phyloP scores from a whole-genome alignment of 176 grass and related monocot species.

The Oropetium thomaeum region DNA sequence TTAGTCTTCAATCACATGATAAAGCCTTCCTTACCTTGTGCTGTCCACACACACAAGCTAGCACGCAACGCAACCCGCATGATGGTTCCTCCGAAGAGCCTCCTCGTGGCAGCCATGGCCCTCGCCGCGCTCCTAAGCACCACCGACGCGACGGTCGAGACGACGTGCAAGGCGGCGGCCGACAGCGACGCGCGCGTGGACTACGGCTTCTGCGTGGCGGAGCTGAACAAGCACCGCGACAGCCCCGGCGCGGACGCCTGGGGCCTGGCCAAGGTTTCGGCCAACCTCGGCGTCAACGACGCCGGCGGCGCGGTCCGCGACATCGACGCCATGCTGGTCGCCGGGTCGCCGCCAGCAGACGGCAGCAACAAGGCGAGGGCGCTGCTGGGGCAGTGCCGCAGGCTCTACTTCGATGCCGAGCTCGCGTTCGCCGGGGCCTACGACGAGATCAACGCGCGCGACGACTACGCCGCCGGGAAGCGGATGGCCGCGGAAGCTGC shows the following conservation, averaged over 20 bases:
- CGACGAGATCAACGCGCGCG: conserved; percentile 21
- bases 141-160: conserved; percentile 33
- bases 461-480: conserved; percentile 29
- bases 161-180: conserved; percentile 46
- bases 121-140: background rate
- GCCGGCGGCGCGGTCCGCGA: conserved; percentile 1
- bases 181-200: conserved; percentile 11
- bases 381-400: background rate
- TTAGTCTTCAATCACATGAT: no score
- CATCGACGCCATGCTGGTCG: background rate
- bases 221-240: conserved; percentile 41
- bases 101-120: background rate
- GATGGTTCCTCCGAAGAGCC: background rate
- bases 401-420: conserved; percentile 10
- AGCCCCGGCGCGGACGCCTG: conserved; percentile 40
- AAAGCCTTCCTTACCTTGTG: no score
- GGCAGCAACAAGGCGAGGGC: background rate
- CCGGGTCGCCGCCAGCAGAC: background rate
- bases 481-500: conserved; percentile 1
- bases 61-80: background rate
- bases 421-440: conserved; percentile 12
- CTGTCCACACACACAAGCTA: no score
- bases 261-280: conserved; percentile 50
- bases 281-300: conserved; percentile 31
- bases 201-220: conserved; percentile 47